Evolutionary conservation across 78 protist genomes (phyloP).

Genomic region (Cavenderia fasciculata): DNA sequence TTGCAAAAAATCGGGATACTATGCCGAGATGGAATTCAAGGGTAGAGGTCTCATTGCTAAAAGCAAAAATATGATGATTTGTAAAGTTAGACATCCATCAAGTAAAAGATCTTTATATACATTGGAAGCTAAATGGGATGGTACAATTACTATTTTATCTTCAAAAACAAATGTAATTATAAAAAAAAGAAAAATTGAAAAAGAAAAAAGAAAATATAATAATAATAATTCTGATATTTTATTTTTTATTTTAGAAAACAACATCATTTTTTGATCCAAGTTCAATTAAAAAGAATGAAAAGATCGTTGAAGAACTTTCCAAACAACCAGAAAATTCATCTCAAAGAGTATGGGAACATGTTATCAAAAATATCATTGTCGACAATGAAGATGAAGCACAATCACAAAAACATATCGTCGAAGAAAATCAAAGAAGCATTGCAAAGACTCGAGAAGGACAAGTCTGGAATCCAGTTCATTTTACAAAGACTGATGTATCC

Average conservation of each 20-base stretch:
- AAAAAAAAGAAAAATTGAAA: background rate
- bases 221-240: background rate
- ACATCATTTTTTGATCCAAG: conserved; percentile 12
- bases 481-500: background rate
- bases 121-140: conserved; percentile 56
- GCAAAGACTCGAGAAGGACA: conserved; percentile 57
- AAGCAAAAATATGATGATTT: conserved; percentile 4
- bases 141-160: conserved; percentile 16
- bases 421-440: conserved; percentile 41
- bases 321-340: conserved; percentile 43
- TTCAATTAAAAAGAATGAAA: background rate
- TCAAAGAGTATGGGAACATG: conserved; percentile 53
- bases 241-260: conserved; percentile 7
- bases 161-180: conserved; percentile 25
- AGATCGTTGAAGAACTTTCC: background rate
- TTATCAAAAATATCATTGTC: conserved; percentile 2
- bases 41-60: conserved; percentile 50
- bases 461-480: conserved; percentile 22
- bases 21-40: conserved; percentile 65
- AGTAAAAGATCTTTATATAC: conserved; percentile 37
- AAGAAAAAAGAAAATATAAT: background rate
- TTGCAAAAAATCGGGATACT: conserved; percentile 39
- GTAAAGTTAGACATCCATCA: conserved; percentile 48
- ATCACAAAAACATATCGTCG: conserved; percentile 40
- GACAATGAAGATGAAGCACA: conserved; percentile 57